phyloP scores from a whole-genome alignment of 371 early-diverging fungal genomes.

The Thermomucor indicae-seudaticae region DNA sequence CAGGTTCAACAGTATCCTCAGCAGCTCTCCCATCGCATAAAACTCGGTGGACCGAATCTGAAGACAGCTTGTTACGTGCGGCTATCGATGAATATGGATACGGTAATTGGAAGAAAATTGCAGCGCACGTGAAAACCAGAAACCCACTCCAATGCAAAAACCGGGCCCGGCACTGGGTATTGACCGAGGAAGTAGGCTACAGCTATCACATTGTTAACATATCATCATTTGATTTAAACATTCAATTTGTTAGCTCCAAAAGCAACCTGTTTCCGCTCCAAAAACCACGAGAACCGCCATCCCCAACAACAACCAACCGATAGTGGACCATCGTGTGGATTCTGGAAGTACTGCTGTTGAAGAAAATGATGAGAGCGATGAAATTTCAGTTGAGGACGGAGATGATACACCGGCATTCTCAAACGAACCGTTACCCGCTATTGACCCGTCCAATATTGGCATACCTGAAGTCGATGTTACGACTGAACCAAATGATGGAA shows the following conservation, averaged over 20 bases:
- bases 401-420: neutral
- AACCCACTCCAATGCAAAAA: constrained; percentile 67
- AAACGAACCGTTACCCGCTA: too few relatives aligned
- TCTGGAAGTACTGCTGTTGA: too few relatives aligned
- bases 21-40: constrained; percentile 61
- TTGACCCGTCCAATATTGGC: too few relatives aligned
- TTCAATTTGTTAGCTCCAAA: neutral
- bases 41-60: constrained; percentile 49
- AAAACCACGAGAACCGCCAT: constrained; percentile 1
- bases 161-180: constrained; percentile 58
- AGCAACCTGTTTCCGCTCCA: too few relatives aligned
- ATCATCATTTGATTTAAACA: neutral
- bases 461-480: too few relatives aligned
- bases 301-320: too few relatives aligned
- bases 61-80: constrained; percentile 34
- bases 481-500: too few relatives aligned
- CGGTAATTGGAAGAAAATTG: constrained; percentile 64
- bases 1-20: constrained; percentile 37
- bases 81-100: constrained; percentile 53
- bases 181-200: constrained; percentile 28
- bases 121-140: constrained; percentile 50
- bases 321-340: too few relatives aligned
- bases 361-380: too few relatives aligned
- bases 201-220: neutral
- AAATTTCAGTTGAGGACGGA: neutral